Evolutionary conservation across 768 basidiomycete species (phyloP).

Genomic region (Mycena kentingensis): DNA sequence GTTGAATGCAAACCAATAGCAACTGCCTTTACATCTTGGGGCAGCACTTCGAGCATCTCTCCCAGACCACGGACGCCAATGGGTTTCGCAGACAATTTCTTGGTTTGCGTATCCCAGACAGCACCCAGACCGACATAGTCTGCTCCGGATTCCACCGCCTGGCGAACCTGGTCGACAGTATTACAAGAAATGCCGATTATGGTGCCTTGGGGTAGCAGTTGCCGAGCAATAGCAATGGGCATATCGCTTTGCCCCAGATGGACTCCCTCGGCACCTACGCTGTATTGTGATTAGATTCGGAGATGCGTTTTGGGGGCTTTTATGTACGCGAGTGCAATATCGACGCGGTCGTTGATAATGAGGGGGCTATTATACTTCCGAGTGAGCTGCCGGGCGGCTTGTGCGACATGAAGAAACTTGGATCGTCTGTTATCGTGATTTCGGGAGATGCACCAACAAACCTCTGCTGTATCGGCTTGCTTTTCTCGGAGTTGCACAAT

Average conservation of each 20-base stretch:
- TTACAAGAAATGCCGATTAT: slow-evolving; percentile 85
- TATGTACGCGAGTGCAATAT: slow-evolving; percentile 84
- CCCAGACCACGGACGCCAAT: slow-evolving; percentile 78
- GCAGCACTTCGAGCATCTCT: slow-evolving; percentile 61
- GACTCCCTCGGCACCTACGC: slow-evolving; percentile 74
- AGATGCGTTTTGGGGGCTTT: no score
- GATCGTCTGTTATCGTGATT: slow-evolving; percentile 1
- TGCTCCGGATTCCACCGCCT: slow-evolving; percentile 62
- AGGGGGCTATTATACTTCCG: slow-evolving; percentile 77
- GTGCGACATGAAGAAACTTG: slow-evolving; percentile 79
- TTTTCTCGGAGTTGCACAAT: slow-evolving; percentile 92
- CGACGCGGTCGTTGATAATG: slow-evolving; percentile 86
- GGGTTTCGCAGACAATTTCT: slow-evolving; percentile 62
- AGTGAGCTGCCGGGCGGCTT: slow-evolving; percentile 68
- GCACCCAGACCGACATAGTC: slow-evolving; percentile 92
- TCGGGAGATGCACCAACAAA: slow-evolving; percentile 33
- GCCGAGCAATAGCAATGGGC: slow-evolving; percentile 64
- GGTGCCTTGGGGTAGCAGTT: slow-evolving; percentile 64
- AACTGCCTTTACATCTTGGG: slow-evolving; percentile 68
- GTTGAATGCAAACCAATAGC: slow-evolving; percentile 66
- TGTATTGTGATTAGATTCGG: no score
- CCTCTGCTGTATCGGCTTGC: slow-evolving; percentile 75
- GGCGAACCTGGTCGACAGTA: slow-evolving; percentile 60
- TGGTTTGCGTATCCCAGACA: slow-evolving; percentile 79
- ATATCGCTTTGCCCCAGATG: slow-evolving; percentile 92